These are phyloP conservation scores for Chenopodium quinoa DNA, from an alignment of 148 eudicot genomes.

Conservation along the genomic window DNA sequence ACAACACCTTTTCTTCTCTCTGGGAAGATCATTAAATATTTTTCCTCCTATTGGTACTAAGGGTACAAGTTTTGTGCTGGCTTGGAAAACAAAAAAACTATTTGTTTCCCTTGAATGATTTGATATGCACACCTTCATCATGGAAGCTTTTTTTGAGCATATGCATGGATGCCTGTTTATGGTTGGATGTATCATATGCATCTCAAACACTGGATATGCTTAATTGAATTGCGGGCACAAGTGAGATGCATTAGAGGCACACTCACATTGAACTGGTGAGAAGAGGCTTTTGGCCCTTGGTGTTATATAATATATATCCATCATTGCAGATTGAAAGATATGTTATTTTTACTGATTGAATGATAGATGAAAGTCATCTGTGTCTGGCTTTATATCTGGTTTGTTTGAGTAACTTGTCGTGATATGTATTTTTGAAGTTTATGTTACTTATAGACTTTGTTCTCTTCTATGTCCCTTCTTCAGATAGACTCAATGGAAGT, in stretches of 20 bases:
- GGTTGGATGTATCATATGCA: background rate
- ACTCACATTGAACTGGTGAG: background rate
- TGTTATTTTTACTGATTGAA: background rate
- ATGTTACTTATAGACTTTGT: slow-evolving; percentile 4
- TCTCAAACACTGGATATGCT: background rate
- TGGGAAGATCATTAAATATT: slow-evolving; percentile 13
- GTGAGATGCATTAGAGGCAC: background rate
- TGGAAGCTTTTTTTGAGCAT: background rate
- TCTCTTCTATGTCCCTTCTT: slow-evolving; percentile 2
- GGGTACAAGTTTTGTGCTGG: slow-evolving; percentile 8
- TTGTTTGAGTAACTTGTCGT: background rate
- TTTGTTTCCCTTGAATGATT: background rate
- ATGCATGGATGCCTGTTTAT: slow-evolving; percentile 5
- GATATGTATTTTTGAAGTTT: background rate
- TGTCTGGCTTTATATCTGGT: background rate
- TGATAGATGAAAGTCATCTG: background rate
- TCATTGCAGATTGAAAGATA: slow-evolving; percentile 3
- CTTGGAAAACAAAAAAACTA: slow-evolving; percentile 14
- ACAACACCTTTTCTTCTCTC: slow-evolving; percentile 25
- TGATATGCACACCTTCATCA: background rate
- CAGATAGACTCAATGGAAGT: slow-evolving; percentile 4
- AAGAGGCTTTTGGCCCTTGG: background rate
- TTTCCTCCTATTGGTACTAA: slow-evolving; percentile 9
- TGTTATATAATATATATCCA: background rate
- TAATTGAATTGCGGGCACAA: slow-evolving; percentile 1